Evolutionary conservation across 345 rosid genomes (phyloP), one percentile per base, ranked within the genome.

Genomic region (Linum tenue): DNA sequence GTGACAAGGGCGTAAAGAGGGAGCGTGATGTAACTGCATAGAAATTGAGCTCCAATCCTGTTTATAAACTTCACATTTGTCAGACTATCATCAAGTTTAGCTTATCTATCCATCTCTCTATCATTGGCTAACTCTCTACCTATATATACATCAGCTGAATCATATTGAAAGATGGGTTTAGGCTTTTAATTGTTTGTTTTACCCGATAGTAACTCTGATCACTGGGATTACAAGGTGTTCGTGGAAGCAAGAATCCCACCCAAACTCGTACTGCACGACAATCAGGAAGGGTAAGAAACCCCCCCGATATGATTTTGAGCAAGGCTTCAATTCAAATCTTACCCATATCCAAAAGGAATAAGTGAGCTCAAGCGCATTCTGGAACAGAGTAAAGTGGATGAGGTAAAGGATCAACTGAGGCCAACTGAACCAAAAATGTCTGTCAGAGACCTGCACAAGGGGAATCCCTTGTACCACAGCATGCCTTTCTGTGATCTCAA

Each of bases 1-100:
- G 99, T 88, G 48, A 95, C 99, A 59, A 95, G 99, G 42, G 99
- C 97, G 65, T 95, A 95, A 37, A 94, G 86, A 42, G 97, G 99
- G 62, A 94, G 96, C 40, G 97, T 94, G 74, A 80, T 86, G 83
- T 91, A 94, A 67, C 95, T 90, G 77, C 96, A 88, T 17, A 90
- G 72, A 70, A 94, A 69, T 50, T 94, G 96, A 40, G 86, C 92
- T 56, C 86, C 86, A 50, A 85, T 63, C 69, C 99, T 91, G 81
- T 65, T 22, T 57, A 22, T 48, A 7, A 63, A 44, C 55, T 64
- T 55, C 37, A 39, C 15, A 41, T 14, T 9, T 12, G 56, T 43
- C 50, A 64, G 37, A 38, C 31, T 22, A 41, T 55, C 35, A 66
- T 6, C 51, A 48, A 48, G 31, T 22, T 22, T 22, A 22, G 31